A percentile compares a stretch with the other conserved stretches of the same genome.
Evolutionary conservation across 768 basidiomycete species (phyloP).

Genomic region (Lanmaoa pseudosensibilis): DNA sequence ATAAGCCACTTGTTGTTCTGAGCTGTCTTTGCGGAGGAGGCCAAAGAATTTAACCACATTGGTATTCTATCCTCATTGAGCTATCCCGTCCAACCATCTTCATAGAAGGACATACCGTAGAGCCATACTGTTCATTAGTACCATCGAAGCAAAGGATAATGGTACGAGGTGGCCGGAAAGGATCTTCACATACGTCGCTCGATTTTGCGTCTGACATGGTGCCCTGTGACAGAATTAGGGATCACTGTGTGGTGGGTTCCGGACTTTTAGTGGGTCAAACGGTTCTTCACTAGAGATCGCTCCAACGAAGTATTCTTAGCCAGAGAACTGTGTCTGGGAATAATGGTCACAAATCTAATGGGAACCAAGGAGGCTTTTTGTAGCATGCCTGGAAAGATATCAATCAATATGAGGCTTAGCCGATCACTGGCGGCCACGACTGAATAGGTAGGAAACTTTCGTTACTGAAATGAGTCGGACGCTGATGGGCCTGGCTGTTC

Average conservation of each 20-base stretch:
- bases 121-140: conserved; percentile 53
- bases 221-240: neutral
- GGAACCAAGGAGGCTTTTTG: neutral
- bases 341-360: neutral
- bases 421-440: no score
- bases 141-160: conserved; percentile 74
- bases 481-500: no score
- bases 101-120: conserved; percentile 37
- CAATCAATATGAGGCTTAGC: neutral
- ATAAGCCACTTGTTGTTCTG: conserved; percentile 59
- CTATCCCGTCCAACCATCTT: neutral
- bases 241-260: no score
- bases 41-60: conserved; percentile 72
- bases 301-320: neutral
- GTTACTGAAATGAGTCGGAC: no score
- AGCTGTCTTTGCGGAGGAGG: conserved; percentile 57
- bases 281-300: neutral
- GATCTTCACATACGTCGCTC: neutral
- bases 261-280: neutral
- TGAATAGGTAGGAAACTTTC: no score
- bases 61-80: conserved; percentile 46
- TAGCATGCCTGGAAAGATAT: neutral
- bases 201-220: conserved; percentile 19
- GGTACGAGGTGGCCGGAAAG: conserved; percentile 35
- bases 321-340: neutral